Evolutionary conservation across 352 stramenopile species (phyloP).

Genomic region (Pythium sukuiense): DNA sequence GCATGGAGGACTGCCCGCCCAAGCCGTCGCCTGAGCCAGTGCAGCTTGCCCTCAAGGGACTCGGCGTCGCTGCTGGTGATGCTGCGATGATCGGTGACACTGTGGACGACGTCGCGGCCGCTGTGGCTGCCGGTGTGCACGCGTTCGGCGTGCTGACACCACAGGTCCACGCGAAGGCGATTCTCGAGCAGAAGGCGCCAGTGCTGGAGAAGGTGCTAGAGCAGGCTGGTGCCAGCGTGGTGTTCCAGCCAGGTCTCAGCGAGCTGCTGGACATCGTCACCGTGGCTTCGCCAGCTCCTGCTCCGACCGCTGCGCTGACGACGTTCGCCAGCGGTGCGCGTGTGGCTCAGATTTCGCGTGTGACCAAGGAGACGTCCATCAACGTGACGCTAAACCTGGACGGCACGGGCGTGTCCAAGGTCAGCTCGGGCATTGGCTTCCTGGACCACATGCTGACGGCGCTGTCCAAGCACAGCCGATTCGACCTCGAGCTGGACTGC

Average conservation of each 20-base stretch:
- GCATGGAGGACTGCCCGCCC: conserved; percentile 95
- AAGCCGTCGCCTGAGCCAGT: conserved; percentile 95
- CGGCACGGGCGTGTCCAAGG: conserved; percentile 81
- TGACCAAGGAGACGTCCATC: conserved; percentile 96
- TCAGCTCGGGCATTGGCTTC: conserved; percentile 91
- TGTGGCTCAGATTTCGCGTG: conserved; percentile 52
- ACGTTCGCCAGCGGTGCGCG: conserved; percentile 1
- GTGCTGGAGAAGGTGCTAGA: conserved; percentile 54
- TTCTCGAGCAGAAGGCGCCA: conserved; percentile 58
- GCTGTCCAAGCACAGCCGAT: conserved; percentile 89
- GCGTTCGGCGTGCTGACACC: conserved; percentile 88
- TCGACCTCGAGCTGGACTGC: conserved; percentile 88
- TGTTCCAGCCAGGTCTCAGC: conserved; percentile 73
- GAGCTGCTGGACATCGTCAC: conserved; percentile 84
- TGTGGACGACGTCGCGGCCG: conserved; percentile 94
- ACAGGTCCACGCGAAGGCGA: conserved; percentile 75
- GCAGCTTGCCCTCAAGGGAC: conserved; percentile 71
- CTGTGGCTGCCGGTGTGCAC: conserved; percentile 60
- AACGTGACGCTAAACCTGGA: conserved; percentile 86
- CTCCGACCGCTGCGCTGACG: conserved; percentile 2
- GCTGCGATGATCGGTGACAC: conserved; percentile 96
- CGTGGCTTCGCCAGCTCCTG: conserved; percentile 5
- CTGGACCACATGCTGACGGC: conserved; percentile 92
- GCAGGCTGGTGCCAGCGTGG: conserved; percentile 51
- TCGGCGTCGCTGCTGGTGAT: conserved; percentile 72